Base-by-base conservation (phyloP, 2,329 filamentous ascomycete species). In the Trichoderma atrobrunneum region DNA sequence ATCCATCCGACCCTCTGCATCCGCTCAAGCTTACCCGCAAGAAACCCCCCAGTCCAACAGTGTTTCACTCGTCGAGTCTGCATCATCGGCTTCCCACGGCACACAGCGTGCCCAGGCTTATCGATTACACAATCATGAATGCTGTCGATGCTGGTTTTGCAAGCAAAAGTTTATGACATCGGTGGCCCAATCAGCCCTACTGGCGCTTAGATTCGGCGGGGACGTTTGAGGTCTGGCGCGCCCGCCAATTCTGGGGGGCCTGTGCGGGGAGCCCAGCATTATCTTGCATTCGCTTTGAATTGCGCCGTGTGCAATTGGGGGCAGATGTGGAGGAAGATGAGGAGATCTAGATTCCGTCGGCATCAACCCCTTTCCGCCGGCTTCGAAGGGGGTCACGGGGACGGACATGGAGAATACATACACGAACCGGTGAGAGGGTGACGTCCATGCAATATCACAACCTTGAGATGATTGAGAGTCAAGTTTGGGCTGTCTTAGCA, bases 71-170 rank as follows among this genome's bases (percentile, higher is more conserved):
- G 6, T 70, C 39, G 30, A 62, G 16, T 7, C 32, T 70, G 39
- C n/a, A 57, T 59, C 24, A 43, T 71, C 72, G 72, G 72, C 72
- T 73, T 73, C 66, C 66, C 71, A 70, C 72, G 72, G 72, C 72
- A 72, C 72, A 73, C 56, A 72, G 24, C 28, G 34, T 34, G 21
- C 14, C 6, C 18, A 48, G 30, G 39, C 39, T 70, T 62, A 70
- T 70, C 67, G 67, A 70, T 70, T 62, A 32, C 57, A 70, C n/a
- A 51, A 5, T n/a, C 56, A 32, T 21, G 59, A n/a, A 57, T 16
- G 39, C 30, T 26, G 28, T 36, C 34, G n/a, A 14, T 34, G 57
- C 57, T 60, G 12, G 18, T n/a, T 21, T 60, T 24, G 57, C n/a
- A n/a, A 21, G 36, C 51, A 36, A 68, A 67, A 48, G 10, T 18